phyloP scores from a whole-genome alignment of 805 yeast species.

The Yarrowia sp. region DNA sequence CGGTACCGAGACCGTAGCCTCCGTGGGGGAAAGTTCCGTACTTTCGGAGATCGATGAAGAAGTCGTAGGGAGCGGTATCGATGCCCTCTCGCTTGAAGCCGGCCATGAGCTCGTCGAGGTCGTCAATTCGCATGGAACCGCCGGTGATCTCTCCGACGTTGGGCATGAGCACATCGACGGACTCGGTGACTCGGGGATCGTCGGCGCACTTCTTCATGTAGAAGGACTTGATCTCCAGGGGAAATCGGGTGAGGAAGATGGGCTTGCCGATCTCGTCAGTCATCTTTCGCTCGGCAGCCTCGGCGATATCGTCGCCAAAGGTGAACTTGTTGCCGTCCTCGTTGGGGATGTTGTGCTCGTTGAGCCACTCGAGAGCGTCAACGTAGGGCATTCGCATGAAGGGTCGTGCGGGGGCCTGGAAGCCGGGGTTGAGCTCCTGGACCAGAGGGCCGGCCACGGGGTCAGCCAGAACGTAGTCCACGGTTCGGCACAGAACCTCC shows the following conservation, averaged over 20 bases:
- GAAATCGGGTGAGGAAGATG: conserved; percentile 89
- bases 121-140: conserved; percentile 96
- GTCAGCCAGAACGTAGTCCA: conserved; percentile 78
- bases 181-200: conserved; percentile 93
- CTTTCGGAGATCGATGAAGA: conserved; percentile 94
- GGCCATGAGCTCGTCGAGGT: conserved; percentile 75
- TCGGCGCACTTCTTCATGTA: conserved; percentile 93
- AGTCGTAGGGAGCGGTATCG: conserved; percentile 79
- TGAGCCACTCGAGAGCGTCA: conserved; percentile 92
- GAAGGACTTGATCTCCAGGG: conserved; percentile 94
- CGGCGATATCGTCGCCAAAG: conserved; percentile 99
- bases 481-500: conserved; percentile 63
- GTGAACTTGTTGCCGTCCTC: conserved; percentile 91
- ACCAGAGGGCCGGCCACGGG: conserved; percentile 90
- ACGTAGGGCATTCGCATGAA: conserved; percentile 89
- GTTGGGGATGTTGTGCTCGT: conserved; percentile 89
- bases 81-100: conserved; percentile 94
- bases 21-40: conserved; percentile 99
- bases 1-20: conserved; percentile 98
- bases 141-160: conserved; percentile 99
- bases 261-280: conserved; percentile 93
- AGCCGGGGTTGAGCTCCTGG: conserved; percentile 88
- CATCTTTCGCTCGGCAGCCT: conserved; percentile 99
- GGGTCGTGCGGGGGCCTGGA: conserved; percentile 77
- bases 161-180: conserved; percentile 98